phyloP scores from a whole-genome alignment of 768 basidiomycete genomes.

The Tremella mesenterica region DNA sequence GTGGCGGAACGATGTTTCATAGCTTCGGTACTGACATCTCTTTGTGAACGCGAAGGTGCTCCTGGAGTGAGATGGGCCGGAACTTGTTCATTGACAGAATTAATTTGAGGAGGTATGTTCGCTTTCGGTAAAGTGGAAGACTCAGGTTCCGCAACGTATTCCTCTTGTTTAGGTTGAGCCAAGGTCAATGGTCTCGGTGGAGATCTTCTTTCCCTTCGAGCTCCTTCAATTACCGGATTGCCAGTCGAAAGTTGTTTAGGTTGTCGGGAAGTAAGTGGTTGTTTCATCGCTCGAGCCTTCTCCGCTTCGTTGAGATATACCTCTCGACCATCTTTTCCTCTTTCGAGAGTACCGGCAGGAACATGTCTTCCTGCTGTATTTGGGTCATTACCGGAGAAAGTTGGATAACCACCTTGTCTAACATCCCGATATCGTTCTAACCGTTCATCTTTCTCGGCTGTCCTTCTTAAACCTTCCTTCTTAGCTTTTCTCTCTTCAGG shows the following conservation, averaged over 20 bases:
- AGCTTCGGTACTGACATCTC: background rate
- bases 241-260: background rate
- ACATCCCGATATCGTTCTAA: constrained; percentile 15
- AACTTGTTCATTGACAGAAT: background rate
- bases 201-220: background rate
- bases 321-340: constrained; percentile 7
- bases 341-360: constrained; percentile 23
- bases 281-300: constrained; percentile 7
- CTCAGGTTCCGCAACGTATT: background rate
- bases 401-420: constrained; percentile 32
- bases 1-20: background rate
- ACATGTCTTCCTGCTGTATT: constrained; percentile 15
- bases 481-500: background rate
- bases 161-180: background rate
- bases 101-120: background rate
- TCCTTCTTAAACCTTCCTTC: background rate
- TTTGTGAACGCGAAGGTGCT: background rate
- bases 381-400: constrained; percentile 22
- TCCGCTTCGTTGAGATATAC: constrained; percentile 10
- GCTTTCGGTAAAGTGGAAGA: background rate
- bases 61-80: background rate
- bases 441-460: background rate
- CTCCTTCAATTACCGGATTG: background rate
- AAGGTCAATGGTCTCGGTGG: background rate
- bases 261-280: background rate